Base-by-base conservation (phyloP, 2,329 filamentous ascomycete species). In the Trichophyton simii region DNA sequence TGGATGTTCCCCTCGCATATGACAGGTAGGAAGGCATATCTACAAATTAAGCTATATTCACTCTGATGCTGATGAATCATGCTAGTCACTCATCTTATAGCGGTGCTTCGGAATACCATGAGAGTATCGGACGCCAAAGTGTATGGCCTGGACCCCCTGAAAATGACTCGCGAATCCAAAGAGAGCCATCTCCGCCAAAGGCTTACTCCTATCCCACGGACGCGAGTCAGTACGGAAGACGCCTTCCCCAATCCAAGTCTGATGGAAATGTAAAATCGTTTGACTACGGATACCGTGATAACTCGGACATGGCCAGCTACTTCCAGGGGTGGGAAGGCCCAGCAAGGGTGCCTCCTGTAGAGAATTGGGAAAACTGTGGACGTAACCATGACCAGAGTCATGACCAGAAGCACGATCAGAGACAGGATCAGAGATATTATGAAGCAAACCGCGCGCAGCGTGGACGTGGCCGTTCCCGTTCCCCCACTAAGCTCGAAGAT, bases 1-100 rank as follows among this genome's bases (percentile, higher is more conserved):
- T 66, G 61, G 67, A 70, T 55, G 67, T 71, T 13, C 69, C 70
- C 52, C 66, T 71, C 59, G 66, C 71, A 62, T 65, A 67, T 59
- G 65, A 67, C 7, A 67, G 67, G 71, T 71, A 67, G 69, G 15
- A 18, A 13, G 1, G 22, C 20, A 28, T n/a, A 25, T 5, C 48
- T 13, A 55, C 60, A 67, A 63, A 62, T 65, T 46, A 2, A 42
- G 25, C 38, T 3, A 9, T 44, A 42, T 44, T 4, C 15, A 6
- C 15, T 44, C 11, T 44, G 20, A 36, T 36, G 18, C 28, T 55
- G 15, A 55, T 55, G 3, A 11, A 44, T 25, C 28, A 9, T 25
- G 15, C 50, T 60, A 68, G 67, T 3, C 64, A 67, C 36, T 65
- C 68, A 8, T 63, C 63, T 0, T 68, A 69, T 52, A 66, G 68